phyloP scores from a whole-genome alignment of 257 asterid genomes.

The Fraxinus pennsylvanica region DNA sequence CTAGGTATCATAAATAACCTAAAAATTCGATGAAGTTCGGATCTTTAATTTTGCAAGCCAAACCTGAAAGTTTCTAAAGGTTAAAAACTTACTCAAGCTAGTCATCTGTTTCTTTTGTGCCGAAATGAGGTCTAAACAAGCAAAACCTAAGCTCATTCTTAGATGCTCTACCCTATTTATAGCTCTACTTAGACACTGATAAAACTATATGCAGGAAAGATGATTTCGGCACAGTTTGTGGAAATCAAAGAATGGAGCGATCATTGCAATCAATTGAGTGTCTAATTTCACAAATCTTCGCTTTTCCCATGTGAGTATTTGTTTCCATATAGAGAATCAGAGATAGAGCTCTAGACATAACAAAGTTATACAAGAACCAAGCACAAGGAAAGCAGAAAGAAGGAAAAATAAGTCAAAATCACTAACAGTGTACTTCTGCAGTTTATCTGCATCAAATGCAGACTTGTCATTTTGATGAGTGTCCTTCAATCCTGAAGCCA shows the following conservation, averaged over 20 bases:
- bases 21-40: no score
- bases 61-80: no score
- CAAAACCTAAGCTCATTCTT: no score
- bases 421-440: slow-evolving; percentile 80
- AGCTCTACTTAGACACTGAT: neutral
- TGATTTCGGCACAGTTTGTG: neutral
- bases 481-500: slow-evolving; percentile 81
- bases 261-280: neutral
- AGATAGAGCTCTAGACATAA: neutral
- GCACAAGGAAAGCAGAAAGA: neutral
- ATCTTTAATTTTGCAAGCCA: no score
- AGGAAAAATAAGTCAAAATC: neutral
- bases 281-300: slow-evolving; percentile 13
- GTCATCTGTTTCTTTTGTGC: no score
- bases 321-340: neutral
- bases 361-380: neutral
- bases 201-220: neutral
- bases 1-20: no score
- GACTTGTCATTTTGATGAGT: slow-evolving; percentile 74
- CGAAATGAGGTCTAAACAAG: no score
- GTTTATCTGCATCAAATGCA: slow-evolving; percentile 84
- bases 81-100: no score
- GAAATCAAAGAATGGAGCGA: neutral
- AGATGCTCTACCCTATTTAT: neutral
- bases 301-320: neutral